Percentiles rank a stretch among this genome's conserved stretches.
phyloP scores from a whole-genome alignment of 495 filamentous ascomycete species.

The Tuber magnatum region DNA sequence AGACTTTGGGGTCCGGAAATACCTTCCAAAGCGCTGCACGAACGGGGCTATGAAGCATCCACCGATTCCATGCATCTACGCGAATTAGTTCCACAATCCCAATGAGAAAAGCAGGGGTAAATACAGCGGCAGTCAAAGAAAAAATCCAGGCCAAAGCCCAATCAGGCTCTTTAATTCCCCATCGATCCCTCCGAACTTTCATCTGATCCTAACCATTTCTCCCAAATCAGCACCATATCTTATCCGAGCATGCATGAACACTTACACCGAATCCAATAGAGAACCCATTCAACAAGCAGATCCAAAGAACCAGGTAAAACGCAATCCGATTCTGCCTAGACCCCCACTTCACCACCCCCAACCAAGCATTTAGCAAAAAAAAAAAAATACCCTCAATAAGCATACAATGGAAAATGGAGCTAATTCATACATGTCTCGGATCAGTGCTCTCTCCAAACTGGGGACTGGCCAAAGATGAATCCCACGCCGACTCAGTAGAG shows the following conservation, averaged over 20 bases:
- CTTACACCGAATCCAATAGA: not conserved
- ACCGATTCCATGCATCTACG: too few species aligned
- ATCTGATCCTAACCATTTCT: not conserved
- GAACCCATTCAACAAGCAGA: not conserved
- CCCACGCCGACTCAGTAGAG: too few species aligned
- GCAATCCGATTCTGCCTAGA: not conserved
- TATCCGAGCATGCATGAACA: not conserved
- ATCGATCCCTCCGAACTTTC: not conserved
- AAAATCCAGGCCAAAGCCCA: too few species aligned
- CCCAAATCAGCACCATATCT: not conserved
- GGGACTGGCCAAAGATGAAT: not conserved
- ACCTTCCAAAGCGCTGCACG: too few species aligned
- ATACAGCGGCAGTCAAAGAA: too few species aligned
- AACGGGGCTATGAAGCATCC: too few species aligned
- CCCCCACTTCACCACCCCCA: not conserved
- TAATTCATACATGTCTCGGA: not conserved
- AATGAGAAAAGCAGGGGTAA: too few species aligned
- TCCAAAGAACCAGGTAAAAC: not conserved
- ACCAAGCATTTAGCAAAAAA: not conserved
- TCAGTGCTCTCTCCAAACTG: not conserved
- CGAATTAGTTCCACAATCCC: too few species aligned
- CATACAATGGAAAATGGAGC: not conserved
- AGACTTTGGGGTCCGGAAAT: too few species aligned
- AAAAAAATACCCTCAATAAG: not conserved
- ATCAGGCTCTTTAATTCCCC: too few species aligned